Percentiles rank a stretch among this genome's conserved stretches.
Evolutionary conservation across 2,329 filamentous ascomycete genomes (phyloP).

Genomic region (Fusarium haematococcum): DNA sequence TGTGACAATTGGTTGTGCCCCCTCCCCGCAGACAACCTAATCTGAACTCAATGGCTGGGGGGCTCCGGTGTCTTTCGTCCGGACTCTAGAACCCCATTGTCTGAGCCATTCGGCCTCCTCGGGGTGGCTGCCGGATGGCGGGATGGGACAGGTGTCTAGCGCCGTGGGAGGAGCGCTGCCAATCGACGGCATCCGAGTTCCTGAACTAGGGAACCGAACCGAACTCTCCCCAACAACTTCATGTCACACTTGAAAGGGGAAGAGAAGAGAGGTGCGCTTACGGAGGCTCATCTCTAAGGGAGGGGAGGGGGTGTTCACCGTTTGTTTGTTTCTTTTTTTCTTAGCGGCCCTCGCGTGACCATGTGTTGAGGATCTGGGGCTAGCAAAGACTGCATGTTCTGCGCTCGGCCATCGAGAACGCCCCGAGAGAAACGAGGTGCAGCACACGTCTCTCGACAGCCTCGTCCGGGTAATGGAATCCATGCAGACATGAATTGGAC

Average conservation of each 20-base stretch:
- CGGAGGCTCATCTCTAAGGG: neutral
- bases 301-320: neutral
- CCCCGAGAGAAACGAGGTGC: neutral
- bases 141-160: conserved; percentile 38
- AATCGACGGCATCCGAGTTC: conserved; percentile 1
- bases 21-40: conserved; percentile 1
- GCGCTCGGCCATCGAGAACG: neutral
- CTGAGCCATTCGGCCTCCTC: conserved; percentile 7
- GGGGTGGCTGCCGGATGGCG: conserved; percentile 30
- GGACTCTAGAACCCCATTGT: neutral
- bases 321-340: neutral
- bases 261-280: neutral
- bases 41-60: conserved; percentile 5
- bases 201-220: conserved; percentile 1
- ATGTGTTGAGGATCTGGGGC: neutral
- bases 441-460: neutral
- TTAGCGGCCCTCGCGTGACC: neutral
- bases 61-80: conserved; percentile 14
- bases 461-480: neutral
- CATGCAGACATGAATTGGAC: neutral
- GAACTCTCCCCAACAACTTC: neutral
- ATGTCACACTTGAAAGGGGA: neutral
- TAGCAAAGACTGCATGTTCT: neutral
- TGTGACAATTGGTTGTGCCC: neutral
- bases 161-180: conserved; percentile 7